Evolutionary conservation across 257 asterid genomes (phyloP).

Genomic region (Forsythia viridissima): DNA sequence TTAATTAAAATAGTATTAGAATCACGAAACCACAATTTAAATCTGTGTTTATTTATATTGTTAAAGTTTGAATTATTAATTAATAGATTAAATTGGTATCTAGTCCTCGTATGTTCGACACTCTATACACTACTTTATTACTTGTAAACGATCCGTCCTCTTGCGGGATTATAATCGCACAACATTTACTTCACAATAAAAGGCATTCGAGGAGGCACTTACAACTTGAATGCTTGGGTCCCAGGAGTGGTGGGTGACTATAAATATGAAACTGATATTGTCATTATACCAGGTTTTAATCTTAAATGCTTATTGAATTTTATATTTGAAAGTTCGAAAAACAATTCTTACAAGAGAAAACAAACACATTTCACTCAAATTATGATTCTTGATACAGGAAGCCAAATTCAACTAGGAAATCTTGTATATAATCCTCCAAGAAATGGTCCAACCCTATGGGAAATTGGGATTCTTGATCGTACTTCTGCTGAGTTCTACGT

Average conservation of each 20-base stretch:
- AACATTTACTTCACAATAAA: slow-evolving; percentile 45
- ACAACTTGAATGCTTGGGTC: slow-evolving; percentile 61
- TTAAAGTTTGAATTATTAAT: no score
- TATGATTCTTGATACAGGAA: slow-evolving; percentile 23
- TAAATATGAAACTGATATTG: slow-evolving; percentile 27
- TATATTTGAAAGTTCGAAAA: not conserved
- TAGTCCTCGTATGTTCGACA: no score
- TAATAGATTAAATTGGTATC: no score
- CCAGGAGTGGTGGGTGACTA: slow-evolving; percentile 71
- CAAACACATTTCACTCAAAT: not conserved
- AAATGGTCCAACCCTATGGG: slow-evolving; percentile 64
- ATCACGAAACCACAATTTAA: no score
- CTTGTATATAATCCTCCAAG: slow-evolving; percentile 50
- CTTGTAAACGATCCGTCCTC: no score
- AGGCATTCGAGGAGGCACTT: slow-evolving; percentile 38
- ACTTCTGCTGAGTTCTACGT: slow-evolving; percentile 58
- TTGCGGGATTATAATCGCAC: no score
- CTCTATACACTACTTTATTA: no score
- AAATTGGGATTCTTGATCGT: slow-evolving; percentile 67
- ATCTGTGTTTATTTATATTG: no score
- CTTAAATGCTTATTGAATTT: not conserved
- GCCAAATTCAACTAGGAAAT: slow-evolving; percentile 23
- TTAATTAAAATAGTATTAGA: no score
- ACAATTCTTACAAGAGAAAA: not conserved
- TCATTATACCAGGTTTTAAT: slow-evolving; percentile 39